phyloP scores from a whole-genome alignment of 2,329 filamentous ascomycete genomes.

The Sporothrix protearum region DNA sequence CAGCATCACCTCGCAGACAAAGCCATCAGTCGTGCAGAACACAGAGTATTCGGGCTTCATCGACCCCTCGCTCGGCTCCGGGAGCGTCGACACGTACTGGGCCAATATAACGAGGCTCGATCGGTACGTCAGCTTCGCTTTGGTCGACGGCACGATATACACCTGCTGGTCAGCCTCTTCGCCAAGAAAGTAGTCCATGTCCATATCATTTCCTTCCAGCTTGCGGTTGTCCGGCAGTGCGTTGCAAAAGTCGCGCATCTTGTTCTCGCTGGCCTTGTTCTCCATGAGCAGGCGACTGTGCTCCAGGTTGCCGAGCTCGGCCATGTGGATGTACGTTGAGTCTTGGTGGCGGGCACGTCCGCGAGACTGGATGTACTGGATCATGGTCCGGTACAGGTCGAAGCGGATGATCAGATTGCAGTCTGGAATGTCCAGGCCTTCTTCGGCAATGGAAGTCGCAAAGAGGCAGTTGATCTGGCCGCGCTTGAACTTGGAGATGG shows the following conservation, averaged over 20 bases:
- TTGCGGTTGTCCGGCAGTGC: constrained; percentile 70
- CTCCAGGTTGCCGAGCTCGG: constrained; percentile 64
- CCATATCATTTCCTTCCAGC: constrained; percentile 56
- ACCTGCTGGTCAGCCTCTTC: constrained; percentile 48
- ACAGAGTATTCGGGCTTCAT: constrained; percentile 59
- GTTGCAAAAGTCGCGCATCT: constrained; percentile 73
- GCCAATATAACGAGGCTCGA: constrained; percentile 69
- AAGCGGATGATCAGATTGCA: constrained; percentile 71
- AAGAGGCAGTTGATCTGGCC: constrained; percentile 62
- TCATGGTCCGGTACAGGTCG: constrained; percentile 83
- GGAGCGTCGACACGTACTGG: constrained; percentile 69
- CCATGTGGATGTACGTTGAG: constrained; percentile 82
- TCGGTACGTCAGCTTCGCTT: constrained; percentile 74
- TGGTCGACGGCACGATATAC: constrained; percentile 62
- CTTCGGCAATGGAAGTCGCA: constrained; percentile 64
- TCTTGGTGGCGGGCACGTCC: constrained; percentile 75
- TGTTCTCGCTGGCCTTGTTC: constrained; percentile 56
- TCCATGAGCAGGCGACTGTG: constrained; percentile 58
- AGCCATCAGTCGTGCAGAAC: constrained; percentile 48
- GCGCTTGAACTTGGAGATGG: constrained; percentile 61
- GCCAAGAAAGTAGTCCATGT: constrained; percentile 54
- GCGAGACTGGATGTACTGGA: constrained; percentile 90
- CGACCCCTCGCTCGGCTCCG: constrained; percentile 40
- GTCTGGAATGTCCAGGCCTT: constrained; percentile 65
- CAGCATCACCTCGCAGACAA: constrained; percentile 72